A percentile compares a stretch with the other conserved stretches of the same genome.
Evolutionary conservation across 768 basidiomycete species (phyloP).

Genomic region (Pisolithus orientalis): DNA sequence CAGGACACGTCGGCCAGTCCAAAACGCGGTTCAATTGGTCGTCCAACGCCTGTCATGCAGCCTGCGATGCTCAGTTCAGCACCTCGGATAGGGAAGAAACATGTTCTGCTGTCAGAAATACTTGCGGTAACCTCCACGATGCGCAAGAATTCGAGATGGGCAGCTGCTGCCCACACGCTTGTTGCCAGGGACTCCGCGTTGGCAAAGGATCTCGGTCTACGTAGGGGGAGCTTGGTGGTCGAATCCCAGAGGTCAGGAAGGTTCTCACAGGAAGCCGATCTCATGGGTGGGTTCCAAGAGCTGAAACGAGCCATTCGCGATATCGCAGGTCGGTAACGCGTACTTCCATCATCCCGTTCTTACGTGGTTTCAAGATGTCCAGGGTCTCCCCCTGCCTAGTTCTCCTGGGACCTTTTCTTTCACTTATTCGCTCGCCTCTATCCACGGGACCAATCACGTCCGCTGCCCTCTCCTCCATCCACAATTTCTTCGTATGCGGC

Average conservation of each 20-base stretch:
- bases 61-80: slow-evolving; percentile 9
- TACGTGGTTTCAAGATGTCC: slow-evolving; percentile 46
- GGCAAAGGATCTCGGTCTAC: slow-evolving; percentile 68
- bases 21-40: not conserved
- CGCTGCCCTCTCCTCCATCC: slow-evolving; percentile 81
- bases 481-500: slow-evolving; percentile 79
- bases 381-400: slow-evolving; percentile 48
- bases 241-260: slow-evolving; percentile 39
- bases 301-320: slow-evolving; percentile 71
- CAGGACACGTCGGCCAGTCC: not conserved
- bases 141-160: slow-evolving; percentile 98
- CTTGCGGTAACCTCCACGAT: slow-evolving; percentile 87
- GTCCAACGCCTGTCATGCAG: slow-evolving; percentile 9
- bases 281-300: slow-evolving; percentile 87
- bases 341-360: slow-evolving; percentile 9
- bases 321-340: slow-evolving; percentile 46
- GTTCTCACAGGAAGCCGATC: slow-evolving; percentile 67
- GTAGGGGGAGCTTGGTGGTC: slow-evolving; percentile 48
- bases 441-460: slow-evolving; percentile 98
- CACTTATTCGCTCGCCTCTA: slow-evolving; percentile 86
- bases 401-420: slow-evolving; percentile 83
- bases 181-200: slow-evolving; percentile 59
- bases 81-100: slow-evolving; percentile 47
- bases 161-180: slow-evolving; percentile 61
- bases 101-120: slow-evolving; percentile 87